Conservation (phyloP, 2,329 filamentous ascomycete genomes). For the Fusarium agapanthi region DNA sequence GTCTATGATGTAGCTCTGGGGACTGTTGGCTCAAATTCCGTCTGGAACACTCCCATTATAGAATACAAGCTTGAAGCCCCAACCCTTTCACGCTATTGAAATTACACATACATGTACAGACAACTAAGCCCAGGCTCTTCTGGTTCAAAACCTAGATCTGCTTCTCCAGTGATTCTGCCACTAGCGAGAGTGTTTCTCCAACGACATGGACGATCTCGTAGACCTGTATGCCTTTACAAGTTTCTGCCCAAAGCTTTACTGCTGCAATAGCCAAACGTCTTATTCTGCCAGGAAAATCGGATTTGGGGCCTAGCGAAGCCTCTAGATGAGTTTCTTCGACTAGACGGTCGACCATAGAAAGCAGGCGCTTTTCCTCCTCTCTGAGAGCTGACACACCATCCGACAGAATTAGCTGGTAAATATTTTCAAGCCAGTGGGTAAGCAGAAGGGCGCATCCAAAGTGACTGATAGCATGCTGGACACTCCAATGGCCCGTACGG, state of each 20-base stretch:
- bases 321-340: background rate
- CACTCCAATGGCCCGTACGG: constrained; percentile 20
- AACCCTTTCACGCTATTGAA: background rate
- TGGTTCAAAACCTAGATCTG: background rate
- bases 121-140: background rate
- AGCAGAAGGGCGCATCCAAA: constrained; percentile 23
- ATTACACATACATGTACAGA: background rate
- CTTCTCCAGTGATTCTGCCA: background rate
- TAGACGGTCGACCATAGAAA: background rate
- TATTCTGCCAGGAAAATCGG: background rate
- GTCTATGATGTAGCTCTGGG: background rate
- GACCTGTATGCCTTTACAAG: constrained; percentile 23
- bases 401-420: background rate
- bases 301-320: background rate
- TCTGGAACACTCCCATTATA: background rate
- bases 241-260: constrained; percentile 21
- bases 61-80: background rate
- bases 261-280: constrained; percentile 3
- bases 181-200: background rate
- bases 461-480: constrained; percentile 20
- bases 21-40: too few species aligned
- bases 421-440: constrained; percentile 11
- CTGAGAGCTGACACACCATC: background rate
- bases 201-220: constrained; percentile 26
- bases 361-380: background rate